Base-by-base conservation (phyloP, 108 stramenopile genomes). In the Skeletonema marinoi region DNA sequence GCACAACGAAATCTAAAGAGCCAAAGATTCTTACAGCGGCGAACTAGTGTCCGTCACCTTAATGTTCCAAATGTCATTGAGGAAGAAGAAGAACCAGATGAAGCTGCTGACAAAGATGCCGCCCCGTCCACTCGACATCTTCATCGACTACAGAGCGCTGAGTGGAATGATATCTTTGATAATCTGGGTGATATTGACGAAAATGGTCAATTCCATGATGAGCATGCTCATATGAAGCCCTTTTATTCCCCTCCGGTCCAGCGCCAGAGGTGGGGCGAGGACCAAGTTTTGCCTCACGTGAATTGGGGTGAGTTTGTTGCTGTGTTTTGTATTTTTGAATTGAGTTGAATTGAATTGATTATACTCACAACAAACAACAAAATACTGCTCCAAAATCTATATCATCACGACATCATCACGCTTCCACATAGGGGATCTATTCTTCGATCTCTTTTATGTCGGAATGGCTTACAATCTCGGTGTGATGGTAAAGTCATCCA, bases 371-470 rank as follows among this genome's bases (percentile, higher is more conserved):
- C 44, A 41, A 41, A 56, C 25, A 5, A 56, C 16, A 12, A 41
- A 44, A 46, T n/a, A n/a, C 44, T 46, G 17, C 3, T 61, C n/a
- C 4, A 31, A 61, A 16, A 61, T 32, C n/a, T 25, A 25, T 0
- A 25, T 25, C 25, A 25, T 25, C 25, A 25, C 25, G 25, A 25
- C n/a, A 9, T 39, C 10, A 39, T 33, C 39, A 16, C 59, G 78
- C 36, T 67, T 80, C 65, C 81, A 89, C 68, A 85, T 85, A 86
- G 88, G 89, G 42, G 82, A 89, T 67, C 60, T 89, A 46, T 89
- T 87, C 75, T 90, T 90, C 65, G 89, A 90, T 78, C 66, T 90
- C 1, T 88, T 88, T 44, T 90, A 85, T 66, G 88, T 90, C 10
- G 90, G 78, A 12, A 86, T 82, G n/a, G 77, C 85, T 9, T 90